Evolutionary conservation across 2,329 filamentous ascomycete genomes (phyloP).

Genomic region (Aureobasidium sp.): DNA sequence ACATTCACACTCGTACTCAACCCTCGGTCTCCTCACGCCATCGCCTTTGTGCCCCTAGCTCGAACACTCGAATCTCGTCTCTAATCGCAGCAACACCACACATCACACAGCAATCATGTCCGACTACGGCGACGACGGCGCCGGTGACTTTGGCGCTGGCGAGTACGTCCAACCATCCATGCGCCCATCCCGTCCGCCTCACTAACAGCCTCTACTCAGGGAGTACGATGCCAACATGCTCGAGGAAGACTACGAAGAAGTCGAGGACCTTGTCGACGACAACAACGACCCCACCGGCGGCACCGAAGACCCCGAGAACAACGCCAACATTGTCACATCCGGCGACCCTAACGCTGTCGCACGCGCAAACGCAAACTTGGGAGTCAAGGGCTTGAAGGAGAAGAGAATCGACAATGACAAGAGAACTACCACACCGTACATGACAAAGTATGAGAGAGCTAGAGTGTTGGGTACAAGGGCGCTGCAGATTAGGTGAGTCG

Average conservation of each 20-base stretch:
- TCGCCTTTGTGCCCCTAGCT: not conserved
- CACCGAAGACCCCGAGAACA: slow-evolving; percentile 27
- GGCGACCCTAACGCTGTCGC: slow-evolving; percentile 49
- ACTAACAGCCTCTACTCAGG: slow-evolving; percentile 18
- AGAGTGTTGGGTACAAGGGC: slow-evolving; percentile 89
- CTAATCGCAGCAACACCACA: not conserved
- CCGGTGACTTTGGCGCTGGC: slow-evolving; percentile 20
- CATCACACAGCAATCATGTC: slow-evolving; percentile 20
- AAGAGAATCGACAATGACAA: slow-evolving; percentile 89
- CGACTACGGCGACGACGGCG: slow-evolving; percentile 27
- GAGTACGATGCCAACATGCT: slow-evolving; percentile 33
- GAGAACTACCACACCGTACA: slow-evolving; percentile 89
- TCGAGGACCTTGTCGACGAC: slow-evolving; percentile 38
- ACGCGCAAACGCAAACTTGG: slow-evolving; percentile 41
- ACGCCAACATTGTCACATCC: slow-evolving; percentile 37
- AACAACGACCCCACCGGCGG: slow-evolving; percentile 17
- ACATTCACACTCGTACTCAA: not conserved
- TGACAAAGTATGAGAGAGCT: slow-evolving; percentile 98
- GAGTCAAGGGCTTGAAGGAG: slow-evolving; percentile 54
- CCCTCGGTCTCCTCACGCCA: not conserved
- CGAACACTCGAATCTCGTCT: not conserved
- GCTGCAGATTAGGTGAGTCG: slow-evolving; percentile 79
- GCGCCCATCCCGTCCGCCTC: not conserved
- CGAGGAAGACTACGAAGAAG: slow-evolving; percentile 45
- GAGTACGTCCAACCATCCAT: slow-evolving; percentile 16